Percentiles rank a stretch among this genome's conserved stretches.
Conservation (phyloP, 331 rosid genomes). For the Malus hybrid region DNA sequence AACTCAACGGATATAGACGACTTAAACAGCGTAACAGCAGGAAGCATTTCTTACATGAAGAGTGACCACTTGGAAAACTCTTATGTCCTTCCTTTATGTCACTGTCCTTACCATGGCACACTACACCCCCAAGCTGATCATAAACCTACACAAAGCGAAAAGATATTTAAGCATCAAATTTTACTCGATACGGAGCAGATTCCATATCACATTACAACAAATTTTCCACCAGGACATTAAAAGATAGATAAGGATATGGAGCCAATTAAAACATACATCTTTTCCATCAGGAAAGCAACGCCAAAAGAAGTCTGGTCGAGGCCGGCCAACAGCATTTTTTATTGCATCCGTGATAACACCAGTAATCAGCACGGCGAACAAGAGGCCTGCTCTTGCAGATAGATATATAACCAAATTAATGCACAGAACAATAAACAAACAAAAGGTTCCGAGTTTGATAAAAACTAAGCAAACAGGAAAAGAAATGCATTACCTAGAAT, state of each 20-base stretch:
- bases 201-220: too few species aligned
- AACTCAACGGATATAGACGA: background rate
- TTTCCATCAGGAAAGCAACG: constrained; percentile 87
- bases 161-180: background rate
- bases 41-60: constrained; percentile 59
- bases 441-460: background rate
- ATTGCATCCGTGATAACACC: constrained; percentile 74
- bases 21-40: background rate
- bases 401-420: background rate
- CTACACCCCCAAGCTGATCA: constrained; percentile 50
- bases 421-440: background rate
- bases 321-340: constrained; percentile 74
- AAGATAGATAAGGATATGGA: background rate
- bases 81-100: constrained; percentile 80
- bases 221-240: background rate
- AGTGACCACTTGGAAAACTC: constrained; percentile 90
- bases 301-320: constrained; percentile 91
- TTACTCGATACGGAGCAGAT: background rate
- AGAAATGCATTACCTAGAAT: constrained; percentile 42
- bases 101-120: constrained; percentile 65
- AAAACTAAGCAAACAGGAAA: background rate
- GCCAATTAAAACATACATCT: constrained; percentile 25
- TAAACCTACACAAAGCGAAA: constrained; percentile 31
- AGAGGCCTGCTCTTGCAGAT: constrained; percentile 41
- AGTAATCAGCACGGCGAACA: constrained; percentile 62